Conservation (phyloP, 192 early-diverging fungal genomes). For the Thamnidium elegans region DNA sequence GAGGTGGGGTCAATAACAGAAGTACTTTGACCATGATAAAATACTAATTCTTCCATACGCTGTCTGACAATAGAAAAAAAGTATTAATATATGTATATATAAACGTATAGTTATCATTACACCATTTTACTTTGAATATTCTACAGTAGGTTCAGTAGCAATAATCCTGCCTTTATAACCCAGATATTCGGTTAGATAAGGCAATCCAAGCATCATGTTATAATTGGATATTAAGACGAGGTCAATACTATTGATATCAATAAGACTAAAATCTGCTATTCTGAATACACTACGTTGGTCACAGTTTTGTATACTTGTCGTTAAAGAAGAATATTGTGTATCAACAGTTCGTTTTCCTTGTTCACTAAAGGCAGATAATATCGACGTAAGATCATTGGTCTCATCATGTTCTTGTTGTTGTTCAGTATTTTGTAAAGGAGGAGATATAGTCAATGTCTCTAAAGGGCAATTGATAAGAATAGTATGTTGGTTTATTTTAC, state of each 20-base stretch:
- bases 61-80: slow-evolving; percentile 30
- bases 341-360: slow-evolving; percentile 14
- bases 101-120: neutral
- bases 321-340: slow-evolving; percentile 4
- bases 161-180: slow-evolving; percentile 73
- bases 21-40: slow-evolving; percentile 40
- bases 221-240: slow-evolving; percentile 74
- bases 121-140: slow-evolving; percentile 59
- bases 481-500: slow-evolving; percentile 24
- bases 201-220: slow-evolving; percentile 72
- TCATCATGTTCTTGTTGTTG: neutral
- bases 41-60: slow-evolving; percentile 61
- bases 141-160: slow-evolving; percentile 79
- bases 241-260: slow-evolving; percentile 70
- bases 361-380: slow-evolving; percentile 11
- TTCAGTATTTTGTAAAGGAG: neutral
- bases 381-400: slow-evolving; percentile 1
- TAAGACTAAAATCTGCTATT: slow-evolving; percentile 44
- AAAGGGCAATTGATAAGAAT: slow-evolving; percentile 35
- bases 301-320: slow-evolving; percentile 10
- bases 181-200: slow-evolving; percentile 80
- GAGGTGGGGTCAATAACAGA: slow-evolving; percentile 3
- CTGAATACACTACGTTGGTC: slow-evolving; percentile 27
- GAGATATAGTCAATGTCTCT: slow-evolving; percentile 9
- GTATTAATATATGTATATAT: slow-evolving; percentile 1